A percentile compares a stretch with the other conserved stretches of the same genome.
These are phyloP conservation scores for Chrysanthemum lavandulifolium DNA, from an alignment of 129 eudicot species.

Conservation along the genomic window DNA sequence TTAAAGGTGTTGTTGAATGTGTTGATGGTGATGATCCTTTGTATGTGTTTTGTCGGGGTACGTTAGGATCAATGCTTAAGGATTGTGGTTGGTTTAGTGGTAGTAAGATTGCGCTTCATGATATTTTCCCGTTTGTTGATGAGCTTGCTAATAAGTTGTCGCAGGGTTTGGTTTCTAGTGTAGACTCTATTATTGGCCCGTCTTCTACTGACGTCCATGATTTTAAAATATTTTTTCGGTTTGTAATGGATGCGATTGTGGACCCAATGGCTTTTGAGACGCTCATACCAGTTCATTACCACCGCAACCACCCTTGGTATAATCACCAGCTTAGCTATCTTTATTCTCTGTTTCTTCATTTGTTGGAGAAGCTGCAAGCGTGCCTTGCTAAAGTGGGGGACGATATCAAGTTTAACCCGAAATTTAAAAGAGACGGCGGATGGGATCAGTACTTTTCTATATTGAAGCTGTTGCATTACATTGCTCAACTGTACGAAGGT, in stretches of 20 bases:
- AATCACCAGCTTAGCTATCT: neutral
- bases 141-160: neutral
- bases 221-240: neutral
- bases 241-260: neutral
- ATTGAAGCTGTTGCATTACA: conserved; percentile 46
- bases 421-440: neutral
- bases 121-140: conserved; percentile 1
- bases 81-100: neutral
- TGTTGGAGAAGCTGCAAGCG: neutral
- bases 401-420: neutral
- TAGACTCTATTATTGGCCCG: neutral
- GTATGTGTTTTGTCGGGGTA: conserved; percentile 50
- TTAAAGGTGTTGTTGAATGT: conserved; percentile 21
- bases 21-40: conserved; percentile 47
- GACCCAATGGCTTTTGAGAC: neutral
- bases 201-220: neutral
- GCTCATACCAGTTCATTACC: neutral
- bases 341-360: neutral
- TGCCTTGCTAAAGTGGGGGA: conserved; percentile 1
- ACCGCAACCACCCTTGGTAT: neutral
- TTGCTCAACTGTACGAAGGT: conserved; percentile 50
- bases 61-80: conserved; percentile 48
- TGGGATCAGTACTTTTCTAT: conserved; percentile 53
- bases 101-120: neutral
- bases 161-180: conserved; percentile 6